These are phyloP conservation scores for Colletotrichum eleusines DNA, from an alignment of 2,329 filamentous ascomycete genomes.

Conservation along the genomic window DNA sequence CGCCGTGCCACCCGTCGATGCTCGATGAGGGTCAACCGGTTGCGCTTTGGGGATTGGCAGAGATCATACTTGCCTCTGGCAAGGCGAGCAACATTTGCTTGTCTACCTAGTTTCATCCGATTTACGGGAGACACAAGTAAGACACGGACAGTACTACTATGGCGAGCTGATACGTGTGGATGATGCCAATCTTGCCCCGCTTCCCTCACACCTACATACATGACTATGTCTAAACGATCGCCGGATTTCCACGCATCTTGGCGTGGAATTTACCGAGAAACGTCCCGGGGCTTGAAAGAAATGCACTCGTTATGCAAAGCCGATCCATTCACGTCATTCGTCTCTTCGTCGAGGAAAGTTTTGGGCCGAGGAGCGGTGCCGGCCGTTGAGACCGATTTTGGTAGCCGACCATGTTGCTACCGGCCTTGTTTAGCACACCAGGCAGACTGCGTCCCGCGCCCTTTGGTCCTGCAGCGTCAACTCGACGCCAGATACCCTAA, in stretches of 20 bases:
- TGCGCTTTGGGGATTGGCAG: conserved; percentile 13
- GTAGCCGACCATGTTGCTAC: no score
- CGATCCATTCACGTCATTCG: conserved; percentile 1
- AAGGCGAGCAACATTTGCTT: background rate
- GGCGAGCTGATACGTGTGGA: background rate
- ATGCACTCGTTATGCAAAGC: background rate
- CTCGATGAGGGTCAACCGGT: background rate
- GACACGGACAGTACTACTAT: background rate
- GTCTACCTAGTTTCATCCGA: conserved; percentile 19
- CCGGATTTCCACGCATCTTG: background rate
- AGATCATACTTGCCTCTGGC: conserved; percentile 30
- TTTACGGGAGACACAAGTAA: background rate
- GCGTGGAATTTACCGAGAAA: background rate
- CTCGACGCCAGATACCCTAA: background rate
- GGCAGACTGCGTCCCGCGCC: background rate
- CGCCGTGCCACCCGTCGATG: background rate
- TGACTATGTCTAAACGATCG: background rate
- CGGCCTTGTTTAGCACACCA: background rate
- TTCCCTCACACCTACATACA: background rate
- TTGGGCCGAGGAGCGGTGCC: background rate
- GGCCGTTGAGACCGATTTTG: background rate
- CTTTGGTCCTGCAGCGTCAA: background rate
- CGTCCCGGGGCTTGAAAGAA: background rate
- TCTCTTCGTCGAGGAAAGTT: background rate
- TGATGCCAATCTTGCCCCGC: background rate